These are phyloP conservation scores for Psilocybe subaeruginosa DNA, from an alignment of 768 basidiomycete species.

Conservation along the genomic window DNA sequence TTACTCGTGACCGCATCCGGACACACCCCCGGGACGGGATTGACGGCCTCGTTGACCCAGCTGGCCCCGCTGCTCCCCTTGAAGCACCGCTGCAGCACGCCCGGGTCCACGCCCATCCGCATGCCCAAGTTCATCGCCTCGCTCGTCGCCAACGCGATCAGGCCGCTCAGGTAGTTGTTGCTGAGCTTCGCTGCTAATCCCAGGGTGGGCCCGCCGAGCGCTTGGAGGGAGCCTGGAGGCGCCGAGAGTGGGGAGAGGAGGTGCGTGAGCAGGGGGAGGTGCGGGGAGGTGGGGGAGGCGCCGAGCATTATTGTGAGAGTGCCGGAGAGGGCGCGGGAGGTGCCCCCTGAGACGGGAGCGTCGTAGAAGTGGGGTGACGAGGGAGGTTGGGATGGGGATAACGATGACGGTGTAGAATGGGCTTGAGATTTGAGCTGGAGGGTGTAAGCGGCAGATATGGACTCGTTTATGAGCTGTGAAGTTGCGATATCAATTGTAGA, in stretches of 20 bases:
- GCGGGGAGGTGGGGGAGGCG: constrained; percentile 30
- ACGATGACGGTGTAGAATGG: not conserved
- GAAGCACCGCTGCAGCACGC: constrained; percentile 39
- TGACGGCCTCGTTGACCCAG: constrained; percentile 44
- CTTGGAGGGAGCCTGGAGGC: constrained; percentile 39
- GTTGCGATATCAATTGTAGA: constrained; percentile 47
- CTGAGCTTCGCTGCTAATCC: constrained; percentile 47
- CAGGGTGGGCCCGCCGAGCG: constrained; percentile 41
- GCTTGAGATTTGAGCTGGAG: constrained; percentile 13
- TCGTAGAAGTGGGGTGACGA: constrained; percentile 36
- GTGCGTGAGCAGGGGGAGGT: constrained; percentile 21
- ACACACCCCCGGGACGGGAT: constrained; percentile 48
- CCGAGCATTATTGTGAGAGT: constrained; percentile 46
- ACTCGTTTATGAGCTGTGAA: constrained; percentile 33
- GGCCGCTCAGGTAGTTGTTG: constrained; percentile 46
- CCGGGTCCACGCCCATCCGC: constrained; percentile 43
- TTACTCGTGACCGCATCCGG: constrained; percentile 44
- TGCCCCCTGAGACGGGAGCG: constrained; percentile 46
- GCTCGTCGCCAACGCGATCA: constrained; percentile 43
- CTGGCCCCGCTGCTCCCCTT: constrained; percentile 42
- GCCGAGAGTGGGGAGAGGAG: constrained; percentile 35
- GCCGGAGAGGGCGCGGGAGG: constrained; percentile 39
- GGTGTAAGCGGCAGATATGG: constrained; percentile 26
- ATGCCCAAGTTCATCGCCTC: constrained; percentile 50
- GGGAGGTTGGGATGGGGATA: constrained; percentile 14